Evolutionary conservation across 2,329 filamentous ascomycete species (phyloP).

Genomic region (Fusarium guadeloupense): DNA sequence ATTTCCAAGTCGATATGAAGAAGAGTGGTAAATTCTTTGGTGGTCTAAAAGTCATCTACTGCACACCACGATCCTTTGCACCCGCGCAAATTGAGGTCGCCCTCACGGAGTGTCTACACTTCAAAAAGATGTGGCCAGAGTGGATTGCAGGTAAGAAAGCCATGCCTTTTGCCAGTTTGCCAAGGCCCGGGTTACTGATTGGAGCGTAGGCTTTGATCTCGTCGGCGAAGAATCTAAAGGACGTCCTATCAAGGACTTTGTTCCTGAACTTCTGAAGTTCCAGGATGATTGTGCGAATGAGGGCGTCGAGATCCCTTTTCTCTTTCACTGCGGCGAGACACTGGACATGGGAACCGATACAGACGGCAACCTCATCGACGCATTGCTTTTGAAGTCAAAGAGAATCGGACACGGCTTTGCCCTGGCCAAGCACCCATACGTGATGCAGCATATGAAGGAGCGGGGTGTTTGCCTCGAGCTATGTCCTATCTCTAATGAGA

Average conservation of each 20-base stretch:
- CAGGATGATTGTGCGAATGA: conserved; percentile 58
- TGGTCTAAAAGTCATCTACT: conserved; percentile 77
- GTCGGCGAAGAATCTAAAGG: conserved; percentile 74
- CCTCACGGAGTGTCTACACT: conserved; percentile 67
- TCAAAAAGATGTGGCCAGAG: conserved; percentile 65
- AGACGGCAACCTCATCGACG: conserved; percentile 75
- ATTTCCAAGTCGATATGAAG: conserved; percentile 53
- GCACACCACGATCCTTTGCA: conserved; percentile 70
- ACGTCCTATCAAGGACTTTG: conserved; percentile 64
- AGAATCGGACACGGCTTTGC: conserved; percentile 80
- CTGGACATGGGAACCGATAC: conserved; percentile 70
- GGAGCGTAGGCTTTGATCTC: conserved; percentile 69
- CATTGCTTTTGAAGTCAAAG: conserved; percentile 70
- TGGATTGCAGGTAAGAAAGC: conserved; percentile 69
- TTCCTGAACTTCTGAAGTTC: conserved; percentile 66
- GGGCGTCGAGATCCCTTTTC: conserved; percentile 70
- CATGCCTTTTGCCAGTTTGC: neutral
- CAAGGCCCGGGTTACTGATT: neutral
- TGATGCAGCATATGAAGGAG: conserved; percentile 72
- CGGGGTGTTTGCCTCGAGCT: conserved; percentile 76
- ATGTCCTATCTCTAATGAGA: conserved; percentile 81
- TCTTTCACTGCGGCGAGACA: conserved; percentile 82
- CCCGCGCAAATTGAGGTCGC: conserved; percentile 58
- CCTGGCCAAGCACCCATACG: conserved; percentile 69
- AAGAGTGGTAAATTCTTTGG: conserved; percentile 58